Percentiles rank a stretch among this genome's conserved stretches.
Conservation (phyloP, 1,139 yeast genomes). For the Yamadazyma blattariae region DNA sequence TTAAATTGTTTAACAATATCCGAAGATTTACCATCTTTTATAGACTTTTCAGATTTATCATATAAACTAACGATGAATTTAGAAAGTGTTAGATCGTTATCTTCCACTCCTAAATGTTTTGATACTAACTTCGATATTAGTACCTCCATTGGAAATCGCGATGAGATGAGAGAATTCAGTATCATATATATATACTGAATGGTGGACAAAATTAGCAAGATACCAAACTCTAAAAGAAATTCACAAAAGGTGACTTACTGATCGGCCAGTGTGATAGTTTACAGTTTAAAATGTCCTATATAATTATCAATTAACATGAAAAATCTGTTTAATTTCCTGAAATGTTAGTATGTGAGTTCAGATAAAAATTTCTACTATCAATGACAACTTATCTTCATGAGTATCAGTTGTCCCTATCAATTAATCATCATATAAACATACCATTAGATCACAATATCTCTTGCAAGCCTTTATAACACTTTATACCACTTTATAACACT, state of each 20-base stretch:
- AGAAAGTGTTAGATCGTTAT: slow-evolving; percentile 49
- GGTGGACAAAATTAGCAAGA: too few species aligned
- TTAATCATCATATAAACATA: slow-evolving; percentile 12
- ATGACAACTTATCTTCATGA: slow-evolving; percentile 17
- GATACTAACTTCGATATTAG: slow-evolving; percentile 2
- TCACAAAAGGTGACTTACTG: too few species aligned
- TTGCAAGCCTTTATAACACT: too few species aligned
- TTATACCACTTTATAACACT: too few species aligned
- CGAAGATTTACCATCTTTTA: neutral
- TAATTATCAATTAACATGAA: too few species aligned
- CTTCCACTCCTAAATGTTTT: slow-evolving; percentile 15
- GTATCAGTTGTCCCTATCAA: slow-evolving; percentile 21
- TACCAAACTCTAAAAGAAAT: too few species aligned
- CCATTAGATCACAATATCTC: too few species aligned
- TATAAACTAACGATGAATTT: slow-evolving; percentile 55
- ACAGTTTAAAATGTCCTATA: too few species aligned
- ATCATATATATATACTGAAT: too few species aligned
- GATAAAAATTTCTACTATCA: slow-evolving; percentile 17
- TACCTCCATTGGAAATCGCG: slow-evolving; percentile 5
- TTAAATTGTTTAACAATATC: slow-evolving; percentile 5
- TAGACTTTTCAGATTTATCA: slow-evolving; percentile 18
- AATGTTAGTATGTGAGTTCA: slow-evolving; percentile 10
- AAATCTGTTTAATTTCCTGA: neutral
- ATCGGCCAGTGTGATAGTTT: too few species aligned
- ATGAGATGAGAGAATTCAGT: slow-evolving; percentile 5